A percentile compares a stretch with the other conserved stretches of the same genome.
Conservation (phyloP, 257 asterid species). For the Solanum medicagineum region DNA sequence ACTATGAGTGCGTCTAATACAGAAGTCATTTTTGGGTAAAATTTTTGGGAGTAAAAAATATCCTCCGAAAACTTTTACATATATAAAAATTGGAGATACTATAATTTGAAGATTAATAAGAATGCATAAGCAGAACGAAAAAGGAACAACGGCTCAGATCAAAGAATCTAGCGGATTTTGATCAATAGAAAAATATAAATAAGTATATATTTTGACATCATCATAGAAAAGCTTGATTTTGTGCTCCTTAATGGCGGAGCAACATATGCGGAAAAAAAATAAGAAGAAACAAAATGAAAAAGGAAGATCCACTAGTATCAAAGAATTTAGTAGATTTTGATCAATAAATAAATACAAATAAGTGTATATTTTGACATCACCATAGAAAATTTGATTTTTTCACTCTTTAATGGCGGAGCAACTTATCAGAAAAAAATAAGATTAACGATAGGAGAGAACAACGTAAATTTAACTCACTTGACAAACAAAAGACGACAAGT, state of each 20-base stretch:
- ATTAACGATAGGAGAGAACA: neutral
- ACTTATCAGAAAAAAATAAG: neutral
- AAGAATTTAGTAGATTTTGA: neutral
- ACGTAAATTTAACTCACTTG: neutral
- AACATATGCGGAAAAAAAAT: neutral
- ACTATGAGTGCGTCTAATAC: neutral
- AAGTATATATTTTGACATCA: neutral
- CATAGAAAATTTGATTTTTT: neutral
- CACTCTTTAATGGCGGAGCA: neutral
- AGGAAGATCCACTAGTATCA: neutral
- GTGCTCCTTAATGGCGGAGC: neutral
- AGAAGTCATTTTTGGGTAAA: neutral
- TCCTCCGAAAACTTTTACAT: neutral
- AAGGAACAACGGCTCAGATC: too few species aligned
- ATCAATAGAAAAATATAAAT: neutral
- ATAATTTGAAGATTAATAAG: neutral
- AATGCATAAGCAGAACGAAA: too few species aligned
- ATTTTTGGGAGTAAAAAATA: neutral
- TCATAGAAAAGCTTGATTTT: neutral
- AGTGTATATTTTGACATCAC: neutral
- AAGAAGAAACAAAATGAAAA: neutral
- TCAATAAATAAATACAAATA: neutral
- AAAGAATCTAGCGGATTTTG: neutral
- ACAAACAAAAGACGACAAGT: neutral
- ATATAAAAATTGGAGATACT: neutral